Conservation (phyloP, 2,329 filamentous ascomycete species). For the Ophiostoma sp. region DNA sequence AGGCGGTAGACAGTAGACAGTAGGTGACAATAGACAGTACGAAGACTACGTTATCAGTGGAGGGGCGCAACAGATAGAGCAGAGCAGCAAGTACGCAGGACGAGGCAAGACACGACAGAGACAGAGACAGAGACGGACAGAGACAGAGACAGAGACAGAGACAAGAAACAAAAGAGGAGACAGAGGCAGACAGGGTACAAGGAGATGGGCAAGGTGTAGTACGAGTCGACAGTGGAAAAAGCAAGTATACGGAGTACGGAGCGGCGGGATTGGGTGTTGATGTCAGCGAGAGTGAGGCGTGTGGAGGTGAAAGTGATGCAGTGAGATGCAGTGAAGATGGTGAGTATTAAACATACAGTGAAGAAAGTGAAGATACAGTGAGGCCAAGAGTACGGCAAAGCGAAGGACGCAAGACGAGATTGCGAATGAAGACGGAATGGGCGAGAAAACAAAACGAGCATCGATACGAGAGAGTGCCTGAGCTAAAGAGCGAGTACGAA, state of each 20-base stretch:
- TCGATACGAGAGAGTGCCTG: conserved; percentile 7
- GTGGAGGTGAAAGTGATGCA: no score
- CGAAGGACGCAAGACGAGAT: background rate
- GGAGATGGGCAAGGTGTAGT: background rate
- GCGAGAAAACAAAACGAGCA: background rate
- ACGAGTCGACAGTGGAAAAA: background rate
- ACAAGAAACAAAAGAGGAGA: conserved; percentile 15
- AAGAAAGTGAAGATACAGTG: conserved; percentile 8
- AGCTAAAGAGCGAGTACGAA: conserved; percentile 11
- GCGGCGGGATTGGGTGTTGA: no score
- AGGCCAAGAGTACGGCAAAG: background rate
- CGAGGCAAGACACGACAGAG: background rate
- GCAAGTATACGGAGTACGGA: no score
- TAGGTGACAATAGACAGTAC: no score
- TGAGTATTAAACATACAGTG: background rate
- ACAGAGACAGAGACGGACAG: conserved; percentile 14
- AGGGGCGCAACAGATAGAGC: conserved; percentile 1
- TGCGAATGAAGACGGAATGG: background rate
- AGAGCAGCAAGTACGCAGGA: background rate
- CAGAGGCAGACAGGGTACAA: conserved; percentile 14
- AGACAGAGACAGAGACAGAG: background rate
- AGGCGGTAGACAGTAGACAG: no score
- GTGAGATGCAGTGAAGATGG: no score
- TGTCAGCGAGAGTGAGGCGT: no score
- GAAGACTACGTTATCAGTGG: conserved; percentile 5